A percentile compares a stretch with the other conserved stretches of the same genome.
phyloP scores from a whole-genome alignment of 2,329 filamentous ascomycete species.

The Sporothrix pseudoabietina region DNA sequence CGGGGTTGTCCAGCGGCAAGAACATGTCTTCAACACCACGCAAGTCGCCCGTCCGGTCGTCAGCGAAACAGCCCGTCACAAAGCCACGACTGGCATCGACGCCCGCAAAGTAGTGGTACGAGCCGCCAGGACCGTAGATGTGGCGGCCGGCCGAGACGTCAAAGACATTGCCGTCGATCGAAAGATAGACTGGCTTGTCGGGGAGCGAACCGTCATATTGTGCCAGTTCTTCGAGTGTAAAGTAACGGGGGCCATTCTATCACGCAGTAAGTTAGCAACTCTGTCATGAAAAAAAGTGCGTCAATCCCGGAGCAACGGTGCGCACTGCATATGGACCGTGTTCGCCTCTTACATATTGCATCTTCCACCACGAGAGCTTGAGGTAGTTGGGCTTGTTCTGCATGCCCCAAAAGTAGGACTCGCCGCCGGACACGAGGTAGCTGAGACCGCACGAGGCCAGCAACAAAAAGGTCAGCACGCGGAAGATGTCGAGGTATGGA shows the following conservation, averaged over 20 bases:
- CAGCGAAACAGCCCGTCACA: constrained; percentile 88
- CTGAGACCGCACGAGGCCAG: constrained; percentile 69
- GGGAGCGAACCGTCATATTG: constrained; percentile 77
- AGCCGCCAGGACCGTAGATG: constrained; percentile 94
- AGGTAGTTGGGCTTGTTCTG: constrained; percentile 65
- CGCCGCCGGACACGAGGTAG: constrained; percentile 73
- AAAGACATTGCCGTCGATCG: constrained; percentile 84
- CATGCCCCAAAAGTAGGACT: constrained; percentile 69
- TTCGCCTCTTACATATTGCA: constrained; percentile 58
- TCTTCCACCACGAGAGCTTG: constrained; percentile 59
- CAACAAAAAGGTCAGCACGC: constrained; percentile 67
- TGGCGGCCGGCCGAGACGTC: constrained; percentile 84
- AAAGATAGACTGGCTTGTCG: constrained; percentile 79
- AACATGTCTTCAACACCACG: constrained; percentile 87
- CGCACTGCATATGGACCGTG: not conserved
- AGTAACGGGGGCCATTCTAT: constrained; percentile 59
- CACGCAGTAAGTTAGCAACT: not conserved
- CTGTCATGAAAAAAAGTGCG: not conserved
- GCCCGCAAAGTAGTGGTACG: constrained; percentile 95
- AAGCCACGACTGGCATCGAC: constrained; percentile 86
- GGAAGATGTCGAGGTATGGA: constrained; percentile 65
- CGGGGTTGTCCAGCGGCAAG: constrained; percentile 63
- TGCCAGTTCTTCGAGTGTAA: constrained; percentile 75
- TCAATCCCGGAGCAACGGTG: not conserved
- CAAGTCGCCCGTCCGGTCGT: constrained; percentile 82